These are phyloP conservation scores for Helotiales sp. DNA, from an alignment of 2,329 filamentous ascomycete species.

Conservation along the genomic window DNA sequence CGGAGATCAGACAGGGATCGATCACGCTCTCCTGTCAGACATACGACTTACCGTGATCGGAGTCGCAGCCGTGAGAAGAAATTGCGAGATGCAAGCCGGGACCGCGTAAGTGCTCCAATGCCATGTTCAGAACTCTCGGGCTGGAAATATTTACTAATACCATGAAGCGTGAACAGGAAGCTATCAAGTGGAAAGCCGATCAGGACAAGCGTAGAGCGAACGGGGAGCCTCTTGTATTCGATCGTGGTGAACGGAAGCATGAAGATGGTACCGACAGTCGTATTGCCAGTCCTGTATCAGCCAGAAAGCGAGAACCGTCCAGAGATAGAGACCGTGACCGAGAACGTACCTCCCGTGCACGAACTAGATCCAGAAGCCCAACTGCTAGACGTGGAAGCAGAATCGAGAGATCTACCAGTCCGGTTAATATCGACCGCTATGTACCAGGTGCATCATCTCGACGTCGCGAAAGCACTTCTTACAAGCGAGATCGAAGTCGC, in stretches of 20 bases:
- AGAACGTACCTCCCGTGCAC: conserved; percentile 32
- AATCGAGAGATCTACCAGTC: conserved; percentile 34
- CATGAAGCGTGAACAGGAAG: conserved; percentile 61
- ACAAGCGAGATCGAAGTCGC: conserved; percentile 29
- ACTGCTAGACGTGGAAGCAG: conserved; percentile 28
- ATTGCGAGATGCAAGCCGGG: conserved; percentile 22
- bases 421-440: conserved; percentile 36
- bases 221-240: conserved; percentile 52
- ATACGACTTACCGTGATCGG: conserved; percentile 26
- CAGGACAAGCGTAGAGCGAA: conserved; percentile 61
- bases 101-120: conserved; percentile 18
- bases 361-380: conserved; percentile 33
- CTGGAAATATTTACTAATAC: conserved; percentile 59
- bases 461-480: conserved; percentile 26
- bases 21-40: conserved; percentile 27
- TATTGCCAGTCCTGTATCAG: conserved; percentile 26
- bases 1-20: conserved; percentile 19
- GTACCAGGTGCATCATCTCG: conserved; percentile 29
- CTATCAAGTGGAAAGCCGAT: conserved; percentile 63
- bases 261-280: conserved; percentile 17
- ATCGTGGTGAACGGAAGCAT: conserved; percentile 17
- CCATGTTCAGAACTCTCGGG: conserved; percentile 19
- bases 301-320: conserved; percentile 33
- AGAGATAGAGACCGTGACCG: conserved; percentile 32
- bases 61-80: conserved; percentile 24